A percentile compares a stretch with the other conserved stretches of the same genome.
phyloP scores from a whole-genome alignment of 805 yeast species.

The Lipomyces oligophaga region DNA sequence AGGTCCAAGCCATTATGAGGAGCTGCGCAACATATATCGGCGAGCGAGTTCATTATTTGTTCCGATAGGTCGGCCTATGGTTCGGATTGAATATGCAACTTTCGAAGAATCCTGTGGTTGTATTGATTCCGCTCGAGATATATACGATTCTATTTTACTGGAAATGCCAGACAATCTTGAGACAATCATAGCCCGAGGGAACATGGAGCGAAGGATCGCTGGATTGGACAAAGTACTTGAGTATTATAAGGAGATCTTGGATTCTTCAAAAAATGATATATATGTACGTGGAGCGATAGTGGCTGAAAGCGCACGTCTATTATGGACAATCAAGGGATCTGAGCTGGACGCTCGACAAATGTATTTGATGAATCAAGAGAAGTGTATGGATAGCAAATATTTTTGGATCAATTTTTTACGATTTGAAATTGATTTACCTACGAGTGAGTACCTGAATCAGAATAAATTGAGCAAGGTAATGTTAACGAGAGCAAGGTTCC shows the following conservation, averaged over 20 bases:
- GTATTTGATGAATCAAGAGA: constrained; percentile 26
- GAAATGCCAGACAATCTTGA: constrained; percentile 35
- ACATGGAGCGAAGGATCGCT: constrained; percentile 31
- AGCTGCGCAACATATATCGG: constrained; percentile 46
- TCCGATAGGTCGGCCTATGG: constrained; percentile 32
- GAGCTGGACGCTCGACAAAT: constrained; percentile 31
- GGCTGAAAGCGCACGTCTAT: constrained; percentile 30
- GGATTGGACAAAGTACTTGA: constrained; percentile 24
- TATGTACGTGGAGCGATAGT: constrained; percentile 27
- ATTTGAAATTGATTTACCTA: constrained; percentile 34
- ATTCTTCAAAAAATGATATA: constrained; percentile 9
- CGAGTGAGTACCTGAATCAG: constrained; percentile 1
- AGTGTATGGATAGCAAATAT: constrained; percentile 29
- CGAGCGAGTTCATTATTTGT: constrained; percentile 45
- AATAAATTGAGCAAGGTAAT: background rate
- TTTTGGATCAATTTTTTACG: constrained; percentile 37
- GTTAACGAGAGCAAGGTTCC: constrained; percentile 1
- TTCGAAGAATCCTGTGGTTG: constrained; percentile 34
- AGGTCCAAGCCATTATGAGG: constrained; percentile 32
- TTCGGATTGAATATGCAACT: constrained; percentile 36
- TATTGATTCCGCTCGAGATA: constrained; percentile 31
- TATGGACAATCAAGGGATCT: constrained; percentile 29
- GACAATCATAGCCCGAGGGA: constrained; percentile 31
- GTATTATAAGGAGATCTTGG: constrained; percentile 18
- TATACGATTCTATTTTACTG: constrained; percentile 31